phyloP scores from a whole-genome alignment of 495 filamentous ascomycete genomes.

The Penicillium lividum region DNA sequence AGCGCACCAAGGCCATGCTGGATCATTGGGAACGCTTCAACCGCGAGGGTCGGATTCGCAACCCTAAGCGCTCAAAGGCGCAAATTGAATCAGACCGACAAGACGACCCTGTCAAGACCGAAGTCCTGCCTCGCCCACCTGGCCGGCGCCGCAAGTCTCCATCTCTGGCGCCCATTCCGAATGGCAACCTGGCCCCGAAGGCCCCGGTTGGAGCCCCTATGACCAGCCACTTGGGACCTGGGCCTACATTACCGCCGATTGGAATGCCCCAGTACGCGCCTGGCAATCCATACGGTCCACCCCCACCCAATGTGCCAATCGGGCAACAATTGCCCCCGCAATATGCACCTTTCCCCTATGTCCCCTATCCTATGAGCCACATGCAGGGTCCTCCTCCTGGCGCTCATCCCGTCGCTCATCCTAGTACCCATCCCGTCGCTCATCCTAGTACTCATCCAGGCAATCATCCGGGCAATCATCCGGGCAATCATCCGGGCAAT shows the following conservation, averaged over 20 bases:
- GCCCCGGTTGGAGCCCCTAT: constrained; percentile 24
- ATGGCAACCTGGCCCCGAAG: constrained; percentile 31
- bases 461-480: too few species aligned
- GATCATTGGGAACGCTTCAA: constrained; percentile 52
- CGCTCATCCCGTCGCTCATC: constrained; percentile 12
- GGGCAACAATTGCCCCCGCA: constrained; percentile 29
- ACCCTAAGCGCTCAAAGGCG: constrained; percentile 50
- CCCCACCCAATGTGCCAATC: constrained; percentile 14
- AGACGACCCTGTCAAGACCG: constrained; percentile 25
- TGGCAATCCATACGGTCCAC: constrained; percentile 16
- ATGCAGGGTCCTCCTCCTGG: constrained; percentile 13
- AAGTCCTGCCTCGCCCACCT: constrained; percentile 9
- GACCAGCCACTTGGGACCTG: constrained; percentile 18
- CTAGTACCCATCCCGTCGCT: constrained; percentile 15
- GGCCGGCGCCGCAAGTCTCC: constrained; percentile 26
- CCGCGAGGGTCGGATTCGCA: constrained; percentile 43
- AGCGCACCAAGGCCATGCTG: constrained; percentile 50
- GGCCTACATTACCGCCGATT: constrained; percentile 23
- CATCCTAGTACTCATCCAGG: constrained; percentile 8
- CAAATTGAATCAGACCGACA: constrained; percentile 46
- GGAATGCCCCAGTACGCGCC: constrained; percentile 19
- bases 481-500: too few species aligned
- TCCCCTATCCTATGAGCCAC: constrained; percentile 20
- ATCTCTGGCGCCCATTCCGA: constrained; percentile 22
- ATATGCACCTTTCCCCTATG: constrained; percentile 30